Percentiles rank a stretch among this genome's conserved stretches.
Evolutionary conservation across 2,329 filamentous ascomycete species (phyloP).

Genomic region (Colletotrichum melonis): DNA sequence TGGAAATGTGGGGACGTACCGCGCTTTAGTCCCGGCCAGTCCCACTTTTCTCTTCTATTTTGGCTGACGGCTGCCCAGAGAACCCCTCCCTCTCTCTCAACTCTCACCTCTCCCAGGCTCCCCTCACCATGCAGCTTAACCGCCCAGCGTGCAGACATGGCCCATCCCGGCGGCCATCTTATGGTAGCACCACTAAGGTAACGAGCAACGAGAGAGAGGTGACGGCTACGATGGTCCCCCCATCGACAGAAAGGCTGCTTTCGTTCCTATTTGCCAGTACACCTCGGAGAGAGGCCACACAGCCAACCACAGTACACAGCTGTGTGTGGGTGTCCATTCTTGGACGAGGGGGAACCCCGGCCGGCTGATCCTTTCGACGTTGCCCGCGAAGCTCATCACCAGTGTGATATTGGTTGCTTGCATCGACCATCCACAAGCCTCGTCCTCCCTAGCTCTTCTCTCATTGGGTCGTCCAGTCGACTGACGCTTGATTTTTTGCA

Average conservation of each 20-base stretch:
- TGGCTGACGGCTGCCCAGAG: slow-evolving; percentile 14
- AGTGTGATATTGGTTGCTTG: slow-evolving; percentile 36
- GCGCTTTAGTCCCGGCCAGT: slow-evolving; percentile 1
- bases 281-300: neutral
- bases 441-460: slow-evolving; percentile 3
- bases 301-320: neutral
- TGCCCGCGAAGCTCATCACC: slow-evolving; percentile 29
- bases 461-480: slow-evolving; percentile 32
- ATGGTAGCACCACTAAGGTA: slow-evolving; percentile 29
- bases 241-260: neutral
- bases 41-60: slow-evolving; percentile 31
- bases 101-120: too few relatives aligned
- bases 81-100: slow-evolving; percentile 9
- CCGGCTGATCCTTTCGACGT: slow-evolving; percentile 26
- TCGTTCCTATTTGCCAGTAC: slow-evolving; percentile 29
- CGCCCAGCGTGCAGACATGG: slow-evolving; percentile 34
- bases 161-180: slow-evolving; percentile 31
- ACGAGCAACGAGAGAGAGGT: slow-evolving; percentile 18
- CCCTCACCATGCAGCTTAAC: slow-evolving; percentile 35
- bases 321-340: neutral
- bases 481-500: slow-evolving; percentile 26
- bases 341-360: slow-evolving; percentile 25
- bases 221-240: slow-evolving; percentile 1
- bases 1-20: neutral
- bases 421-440: slow-evolving; percentile 35